Evolutionary conservation across 805 yeast genomes (phyloP).

Genomic region (Yarrowia keelungensis): DNA sequence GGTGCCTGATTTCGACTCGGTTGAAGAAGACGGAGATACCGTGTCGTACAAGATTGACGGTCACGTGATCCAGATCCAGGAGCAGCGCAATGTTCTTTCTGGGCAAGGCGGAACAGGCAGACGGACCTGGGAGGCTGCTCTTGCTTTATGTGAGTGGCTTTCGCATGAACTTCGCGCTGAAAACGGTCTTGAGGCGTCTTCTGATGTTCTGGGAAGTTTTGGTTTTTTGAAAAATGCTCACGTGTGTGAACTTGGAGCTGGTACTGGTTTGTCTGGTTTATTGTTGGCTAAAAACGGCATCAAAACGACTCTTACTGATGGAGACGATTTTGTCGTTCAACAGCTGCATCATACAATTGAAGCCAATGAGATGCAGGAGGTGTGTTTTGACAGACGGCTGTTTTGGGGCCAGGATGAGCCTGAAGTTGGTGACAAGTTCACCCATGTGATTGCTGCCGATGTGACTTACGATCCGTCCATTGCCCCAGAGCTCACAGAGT

Average conservation of each 20-base stretch:
- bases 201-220: neutral
- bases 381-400: slow-evolving; percentile 38
- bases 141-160: slow-evolving; percentile 65
- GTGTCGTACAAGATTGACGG: slow-evolving; percentile 20
- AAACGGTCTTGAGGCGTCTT: neutral
- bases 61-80: slow-evolving; percentile 42
- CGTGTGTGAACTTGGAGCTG: slow-evolving; percentile 82
- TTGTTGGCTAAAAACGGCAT: slow-evolving; percentile 44
- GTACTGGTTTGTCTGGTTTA: slow-evolving; percentile 82
- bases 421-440: neutral
- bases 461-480: slow-evolving; percentile 79
- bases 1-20: neutral
- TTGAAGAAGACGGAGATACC: neutral
- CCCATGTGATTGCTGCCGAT: slow-evolving; percentile 75
- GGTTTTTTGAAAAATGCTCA: neutral
- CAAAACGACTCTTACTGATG: slow-evolving; percentile 66
- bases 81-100: slow-evolving; percentile 45
- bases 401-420: slow-evolving; percentile 46
- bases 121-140: slow-evolving; percentile 93
- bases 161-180: slow-evolving; percentile 40
- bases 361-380: slow-evolving; percentile 52
- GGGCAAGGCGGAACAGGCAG: slow-evolving; percentile 80
- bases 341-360: slow-evolving; percentile 55
- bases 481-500: slow-evolving; percentile 61
- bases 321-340: slow-evolving; percentile 64